phyloP scores from a whole-genome alignment of 768 basidiomycete genomes.

The Tremella yokohamensis region DNA sequence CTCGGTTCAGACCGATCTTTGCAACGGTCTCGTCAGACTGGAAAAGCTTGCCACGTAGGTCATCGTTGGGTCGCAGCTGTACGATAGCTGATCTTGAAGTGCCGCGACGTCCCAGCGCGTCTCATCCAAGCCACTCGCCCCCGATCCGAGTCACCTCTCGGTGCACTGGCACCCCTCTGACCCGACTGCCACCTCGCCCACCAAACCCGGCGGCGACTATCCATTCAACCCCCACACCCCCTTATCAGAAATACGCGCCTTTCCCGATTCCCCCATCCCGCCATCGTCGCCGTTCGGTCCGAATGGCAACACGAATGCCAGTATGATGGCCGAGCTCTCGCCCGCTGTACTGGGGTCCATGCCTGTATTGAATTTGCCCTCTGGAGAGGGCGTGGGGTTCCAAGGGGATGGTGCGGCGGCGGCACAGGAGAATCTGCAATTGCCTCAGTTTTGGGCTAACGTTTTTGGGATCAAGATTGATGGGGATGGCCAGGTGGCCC shows the following conservation, averaged over 20 bases:
- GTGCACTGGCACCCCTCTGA: background rate
- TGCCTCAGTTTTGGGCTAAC: constrained; percentile 39
- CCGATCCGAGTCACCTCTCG: background rate
- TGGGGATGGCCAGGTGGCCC: background rate
- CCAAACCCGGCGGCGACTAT: constrained; percentile 4
- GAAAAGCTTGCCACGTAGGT: constrained; percentile 44
- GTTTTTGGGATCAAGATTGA: constrained; percentile 45
- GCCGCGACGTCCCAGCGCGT: constrained; percentile 5
- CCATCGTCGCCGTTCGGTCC: background rate
- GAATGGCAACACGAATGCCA: background rate
- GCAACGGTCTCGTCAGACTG: constrained; percentile 42
- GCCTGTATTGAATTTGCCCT: background rate
- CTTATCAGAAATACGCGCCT: constrained; percentile 33
- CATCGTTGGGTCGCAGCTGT: background rate
- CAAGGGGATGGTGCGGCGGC: constrained; percentile 20
- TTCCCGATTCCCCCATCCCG: constrained; percentile 17
- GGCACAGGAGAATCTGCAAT: constrained; percentile 21
- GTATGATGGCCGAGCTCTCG: background rate
- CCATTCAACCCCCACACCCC: constrained; percentile 15
- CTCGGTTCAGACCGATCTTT: constrained; percentile 47
- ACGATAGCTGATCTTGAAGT: background rate
- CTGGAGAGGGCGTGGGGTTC: constrained; percentile 1
- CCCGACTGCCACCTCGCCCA: background rate
- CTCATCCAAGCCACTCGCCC: background rate
- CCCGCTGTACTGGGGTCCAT: background rate